These are phyloP conservation scores for Fonsecaea nubica DNA, from an alignment of 2,329 filamentous ascomycete species.

Conservation along the genomic window DNA sequence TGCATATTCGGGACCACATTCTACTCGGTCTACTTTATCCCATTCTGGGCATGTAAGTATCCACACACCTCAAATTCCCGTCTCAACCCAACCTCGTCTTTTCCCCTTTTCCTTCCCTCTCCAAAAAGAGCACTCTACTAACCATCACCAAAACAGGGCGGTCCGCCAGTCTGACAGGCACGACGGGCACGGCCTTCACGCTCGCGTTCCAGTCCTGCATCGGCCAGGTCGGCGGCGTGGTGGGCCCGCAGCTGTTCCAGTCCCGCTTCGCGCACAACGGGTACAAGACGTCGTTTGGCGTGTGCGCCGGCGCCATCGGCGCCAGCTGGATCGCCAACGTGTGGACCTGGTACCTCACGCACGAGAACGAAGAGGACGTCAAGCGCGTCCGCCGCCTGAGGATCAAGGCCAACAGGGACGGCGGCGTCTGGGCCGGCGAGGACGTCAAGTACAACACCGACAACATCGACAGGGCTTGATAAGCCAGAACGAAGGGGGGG, in stretches of 20 bases:
- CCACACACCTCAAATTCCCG: background rate
- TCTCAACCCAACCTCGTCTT: background rate
- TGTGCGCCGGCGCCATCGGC: conserved; percentile 48
- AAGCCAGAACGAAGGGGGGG: too few relatives aligned
- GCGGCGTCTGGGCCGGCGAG: conserved; percentile 42
- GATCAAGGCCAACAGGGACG: conserved; percentile 42
- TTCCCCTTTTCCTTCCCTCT: background rate
- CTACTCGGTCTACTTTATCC: conserved; percentile 54
- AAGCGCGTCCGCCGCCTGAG: conserved; percentile 43
- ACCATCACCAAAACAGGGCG: conserved; percentile 52
- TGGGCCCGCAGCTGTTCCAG: conserved; percentile 57
- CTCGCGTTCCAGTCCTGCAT: conserved; percentile 60
- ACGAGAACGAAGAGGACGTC: conserved; percentile 51
- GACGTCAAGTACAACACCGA: conserved; percentile 39
- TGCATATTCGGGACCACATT: conserved; percentile 55
- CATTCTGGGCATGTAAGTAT: conserved; percentile 53
- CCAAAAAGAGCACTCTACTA: conserved; percentile 45
- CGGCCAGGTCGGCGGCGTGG: conserved; percentile 58
- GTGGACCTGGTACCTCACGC: conserved; percentile 54
- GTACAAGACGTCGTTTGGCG: conserved; percentile 53
- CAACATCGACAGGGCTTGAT: too few relatives aligned
- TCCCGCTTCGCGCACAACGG: conserved; percentile 54
- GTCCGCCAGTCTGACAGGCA: conserved; percentile 55
- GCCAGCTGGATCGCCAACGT: conserved; percentile 47
- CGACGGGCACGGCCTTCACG: conserved; percentile 59